phyloP scores from a whole-genome alignment of 1,284 basidiomycete genomes.

The Rhodotorula sp. region DNA sequence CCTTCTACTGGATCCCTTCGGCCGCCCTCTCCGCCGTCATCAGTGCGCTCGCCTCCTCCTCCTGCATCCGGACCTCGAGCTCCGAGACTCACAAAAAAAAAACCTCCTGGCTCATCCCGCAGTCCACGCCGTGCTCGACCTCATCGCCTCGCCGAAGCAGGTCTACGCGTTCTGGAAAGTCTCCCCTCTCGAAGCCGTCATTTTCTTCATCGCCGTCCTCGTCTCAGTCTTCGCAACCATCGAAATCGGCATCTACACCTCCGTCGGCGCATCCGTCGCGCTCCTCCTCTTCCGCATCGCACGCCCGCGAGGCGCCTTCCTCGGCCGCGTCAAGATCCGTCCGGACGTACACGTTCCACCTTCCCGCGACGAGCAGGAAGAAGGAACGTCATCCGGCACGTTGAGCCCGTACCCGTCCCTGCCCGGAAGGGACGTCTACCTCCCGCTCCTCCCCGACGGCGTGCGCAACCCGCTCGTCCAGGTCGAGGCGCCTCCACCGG shows the following conservation, averaged over 20 bases:
- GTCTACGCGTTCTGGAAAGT: conserved; percentile 91
- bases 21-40: conserved; percentile 81
- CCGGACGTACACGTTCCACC: conserved; percentile 47
- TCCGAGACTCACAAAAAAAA: too few relatives aligned
- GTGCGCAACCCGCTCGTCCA: conserved; percentile 70
- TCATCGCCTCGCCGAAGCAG: conserved; percentile 82
- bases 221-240: conserved; percentile 58
- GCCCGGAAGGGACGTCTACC: conserved; percentile 67
- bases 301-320: conserved; percentile 83
- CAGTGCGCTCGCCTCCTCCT: conserved; percentile 48
- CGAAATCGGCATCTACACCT: conserved; percentile 87
- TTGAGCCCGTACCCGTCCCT: neutral
- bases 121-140: conserved; percentile 65
- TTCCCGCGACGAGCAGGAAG: neutral
- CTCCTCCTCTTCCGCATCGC: conserved; percentile 86
- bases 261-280: conserved; percentile 72
- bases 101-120: neutral
- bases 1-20: conserved; percentile 78
- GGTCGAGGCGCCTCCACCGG: conserved; percentile 76
- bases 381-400: neutral
- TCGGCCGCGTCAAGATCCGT: conserved; percentile 67
- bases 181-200: conserved; percentile 87
- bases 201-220: conserved; percentile 86
- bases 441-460: conserved; percentile 64
- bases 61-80: too few relatives aligned